phyloP scores from a whole-genome alignment of 2,329 filamentous ascomycete genomes.

The Exserohilum rostratum region DNA sequence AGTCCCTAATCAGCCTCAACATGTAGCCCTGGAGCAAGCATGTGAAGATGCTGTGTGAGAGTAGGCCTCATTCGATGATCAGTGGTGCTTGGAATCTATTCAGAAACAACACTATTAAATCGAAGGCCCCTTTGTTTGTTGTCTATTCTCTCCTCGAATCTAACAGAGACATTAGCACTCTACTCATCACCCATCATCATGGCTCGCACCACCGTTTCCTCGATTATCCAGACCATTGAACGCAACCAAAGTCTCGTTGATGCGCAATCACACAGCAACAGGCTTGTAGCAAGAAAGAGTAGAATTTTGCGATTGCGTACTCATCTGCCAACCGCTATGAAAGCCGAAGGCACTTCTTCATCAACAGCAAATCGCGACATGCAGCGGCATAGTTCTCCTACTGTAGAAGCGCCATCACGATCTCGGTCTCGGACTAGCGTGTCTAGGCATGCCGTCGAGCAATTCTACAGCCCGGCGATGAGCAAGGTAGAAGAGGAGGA shows the following conservation, averaged over 20 bases:
- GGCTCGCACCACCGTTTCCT: neutral
- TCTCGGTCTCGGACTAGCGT: no score
- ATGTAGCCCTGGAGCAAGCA: no score
- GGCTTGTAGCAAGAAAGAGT: neutral
- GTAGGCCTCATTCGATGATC: no score
- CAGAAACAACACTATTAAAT: no score
- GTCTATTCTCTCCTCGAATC: no score
- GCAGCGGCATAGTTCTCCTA: neutral
- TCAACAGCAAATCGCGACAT: neutral
- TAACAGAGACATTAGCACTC: no score
- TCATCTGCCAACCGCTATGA: neutral
- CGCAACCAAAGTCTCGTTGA: neutral
- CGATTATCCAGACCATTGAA: neutral
- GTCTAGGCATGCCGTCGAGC: no score
- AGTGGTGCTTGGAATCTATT: no score
- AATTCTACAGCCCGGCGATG: constrained; percentile 1
- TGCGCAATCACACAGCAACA: neutral
- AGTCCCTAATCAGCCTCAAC: no score
- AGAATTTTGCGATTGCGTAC: neutral
- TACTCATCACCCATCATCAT: neutral
- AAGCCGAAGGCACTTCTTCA: no score
- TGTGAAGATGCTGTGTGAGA: no score
- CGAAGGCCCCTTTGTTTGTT: no score
- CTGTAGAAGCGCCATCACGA: neutral
- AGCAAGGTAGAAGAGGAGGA: neutral